phyloP scores from a whole-genome alignment of 1,139 yeast species.

The Candida gigantensis region DNA sequence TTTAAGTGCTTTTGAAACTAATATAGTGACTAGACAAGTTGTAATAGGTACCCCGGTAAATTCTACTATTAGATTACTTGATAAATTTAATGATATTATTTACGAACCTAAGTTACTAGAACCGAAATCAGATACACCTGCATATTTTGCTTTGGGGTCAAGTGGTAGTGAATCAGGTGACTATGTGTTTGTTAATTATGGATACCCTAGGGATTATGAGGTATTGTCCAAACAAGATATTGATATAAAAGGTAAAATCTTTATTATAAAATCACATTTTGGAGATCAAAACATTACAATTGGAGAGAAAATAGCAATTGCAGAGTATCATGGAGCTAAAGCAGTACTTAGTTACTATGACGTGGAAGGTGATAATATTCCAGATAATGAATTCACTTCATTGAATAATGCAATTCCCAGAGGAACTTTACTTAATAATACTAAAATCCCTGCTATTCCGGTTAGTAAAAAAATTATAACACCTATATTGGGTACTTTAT shows the following conservation, averaged over 20 bases:
- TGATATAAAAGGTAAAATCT: conserved; percentile 27
- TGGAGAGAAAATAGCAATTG: conserved; percentile 29
- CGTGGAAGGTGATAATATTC: conserved; percentile 10
- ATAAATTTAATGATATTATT: conserved; percentile 22
- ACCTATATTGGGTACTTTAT: conserved; percentile 36
- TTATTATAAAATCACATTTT: conserved; percentile 25
- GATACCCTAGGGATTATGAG: conserved; percentile 31
- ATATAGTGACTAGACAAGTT: conserved; percentile 19
- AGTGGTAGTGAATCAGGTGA: conserved; percentile 28
- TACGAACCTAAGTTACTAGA: conserved; percentile 32
- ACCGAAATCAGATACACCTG: conserved; percentile 34
- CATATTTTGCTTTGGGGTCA: conserved; percentile 34
- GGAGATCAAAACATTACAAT: conserved; percentile 17
- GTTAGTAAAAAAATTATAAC: conserved; percentile 30
- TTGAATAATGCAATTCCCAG: conserved; percentile 14
- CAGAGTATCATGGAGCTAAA: conserved; percentile 29
- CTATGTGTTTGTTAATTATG: conserved; percentile 35
- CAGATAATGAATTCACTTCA: conserved; percentile 6
- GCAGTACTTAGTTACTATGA: conserved; percentile 33
- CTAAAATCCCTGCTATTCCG: conserved; percentile 37
- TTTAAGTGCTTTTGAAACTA: conserved; percentile 28
- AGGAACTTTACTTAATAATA: conserved; percentile 13
- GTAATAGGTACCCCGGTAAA: conserved; percentile 24
- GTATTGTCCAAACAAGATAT: conserved; percentile 22
- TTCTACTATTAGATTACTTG: conserved; percentile 28